A percentile compares a stretch with the other conserved stretches of the same genome.
Evolutionary conservation across 139 green algal species (phyloP).

Genomic region (Micractinium sp.): DNA sequence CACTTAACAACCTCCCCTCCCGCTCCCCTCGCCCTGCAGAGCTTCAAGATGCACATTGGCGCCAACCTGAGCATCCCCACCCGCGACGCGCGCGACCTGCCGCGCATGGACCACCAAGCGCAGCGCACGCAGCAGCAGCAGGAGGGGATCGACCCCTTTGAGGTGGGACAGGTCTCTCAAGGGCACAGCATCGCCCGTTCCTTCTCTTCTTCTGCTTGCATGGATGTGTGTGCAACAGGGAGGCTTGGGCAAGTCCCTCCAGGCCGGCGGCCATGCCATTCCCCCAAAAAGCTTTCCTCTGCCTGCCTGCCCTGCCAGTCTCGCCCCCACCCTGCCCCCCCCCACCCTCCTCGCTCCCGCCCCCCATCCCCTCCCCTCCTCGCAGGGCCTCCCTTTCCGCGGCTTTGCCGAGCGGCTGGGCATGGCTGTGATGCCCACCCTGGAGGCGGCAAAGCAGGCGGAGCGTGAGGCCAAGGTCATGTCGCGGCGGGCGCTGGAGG

Average conservation of each 20-base stretch:
- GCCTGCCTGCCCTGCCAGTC: neutral
- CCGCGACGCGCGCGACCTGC: conserved; percentile 10
- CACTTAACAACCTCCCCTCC: neutral
- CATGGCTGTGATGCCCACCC: conserved; percentile 20
- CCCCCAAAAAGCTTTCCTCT: too few relatives aligned
- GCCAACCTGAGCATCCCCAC: conserved; percentile 50
- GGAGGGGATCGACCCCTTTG: conserved; percentile 46
- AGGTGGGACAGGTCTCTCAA: neutral
- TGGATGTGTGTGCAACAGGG: neutral
- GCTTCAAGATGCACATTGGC: conserved; percentile 58
- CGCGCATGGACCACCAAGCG: neutral
- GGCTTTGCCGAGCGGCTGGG: conserved; percentile 54
- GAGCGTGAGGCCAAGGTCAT: neutral
- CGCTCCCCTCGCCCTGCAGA: conserved; percentile 41
- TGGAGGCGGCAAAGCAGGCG: conserved; percentile 21
- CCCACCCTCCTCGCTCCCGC: neutral
- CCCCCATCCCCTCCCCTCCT: neutral
- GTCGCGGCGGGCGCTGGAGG: neutral
- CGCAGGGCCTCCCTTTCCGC: conserved; percentile 52
- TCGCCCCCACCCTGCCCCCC: neutral
- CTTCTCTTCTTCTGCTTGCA: neutral
- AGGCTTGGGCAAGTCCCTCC: too few relatives aligned
- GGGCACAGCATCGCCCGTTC: too few relatives aligned
- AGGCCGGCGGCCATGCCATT: too few relatives aligned
- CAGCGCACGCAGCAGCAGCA: neutral